Conservation (phyloP, 139 green algal genomes). For the Picochlorum sp. region DNA sequence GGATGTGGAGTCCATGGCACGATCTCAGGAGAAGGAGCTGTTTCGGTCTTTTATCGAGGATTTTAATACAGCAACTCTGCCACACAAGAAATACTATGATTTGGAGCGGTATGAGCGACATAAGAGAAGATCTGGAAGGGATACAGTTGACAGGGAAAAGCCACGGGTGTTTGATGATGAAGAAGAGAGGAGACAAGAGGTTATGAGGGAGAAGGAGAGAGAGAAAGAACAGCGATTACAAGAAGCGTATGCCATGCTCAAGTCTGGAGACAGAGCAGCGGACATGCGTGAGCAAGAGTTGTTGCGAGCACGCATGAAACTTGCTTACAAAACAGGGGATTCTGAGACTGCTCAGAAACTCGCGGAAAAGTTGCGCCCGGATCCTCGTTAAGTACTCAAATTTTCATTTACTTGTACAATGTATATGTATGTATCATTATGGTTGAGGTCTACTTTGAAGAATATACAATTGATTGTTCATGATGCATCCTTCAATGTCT, state of each 20-base stretch:
- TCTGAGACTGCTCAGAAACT: conserved; percentile 35
- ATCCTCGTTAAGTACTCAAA: background rate
- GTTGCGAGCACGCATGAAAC: conserved; percentile 68
- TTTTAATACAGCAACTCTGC: conserved; percentile 58
- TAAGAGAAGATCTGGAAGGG: conserved; percentile 1
- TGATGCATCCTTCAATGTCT: conserved; percentile 88
- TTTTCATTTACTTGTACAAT: conserved; percentile 1
- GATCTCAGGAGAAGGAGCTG: conserved; percentile 71
- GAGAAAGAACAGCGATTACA: conserved; percentile 43
- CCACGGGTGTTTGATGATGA: conserved; percentile 54
- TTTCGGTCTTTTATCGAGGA: conserved; percentile 47
- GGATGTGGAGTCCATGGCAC: conserved; percentile 59
- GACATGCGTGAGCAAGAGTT: conserved; percentile 43
- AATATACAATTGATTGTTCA: conserved; percentile 60
- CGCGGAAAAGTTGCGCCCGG: conserved; percentile 7
- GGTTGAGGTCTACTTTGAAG: conserved; percentile 92
- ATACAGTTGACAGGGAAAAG: background rate
- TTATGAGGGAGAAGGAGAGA: conserved; percentile 36
- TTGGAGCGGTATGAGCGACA: conserved; percentile 57
- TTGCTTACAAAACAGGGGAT: conserved; percentile 78
- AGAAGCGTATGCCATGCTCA: conserved; percentile 65
- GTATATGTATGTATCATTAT: conserved; percentile 11
- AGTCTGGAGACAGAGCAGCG: conserved; percentile 38
- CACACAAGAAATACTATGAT: conserved; percentile 45
- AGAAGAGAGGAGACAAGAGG: conserved; percentile 42